phyloP scores from a whole-genome alignment of 2,329 filamentous ascomycete genomes.

The Alternaria brassicae region DNA sequence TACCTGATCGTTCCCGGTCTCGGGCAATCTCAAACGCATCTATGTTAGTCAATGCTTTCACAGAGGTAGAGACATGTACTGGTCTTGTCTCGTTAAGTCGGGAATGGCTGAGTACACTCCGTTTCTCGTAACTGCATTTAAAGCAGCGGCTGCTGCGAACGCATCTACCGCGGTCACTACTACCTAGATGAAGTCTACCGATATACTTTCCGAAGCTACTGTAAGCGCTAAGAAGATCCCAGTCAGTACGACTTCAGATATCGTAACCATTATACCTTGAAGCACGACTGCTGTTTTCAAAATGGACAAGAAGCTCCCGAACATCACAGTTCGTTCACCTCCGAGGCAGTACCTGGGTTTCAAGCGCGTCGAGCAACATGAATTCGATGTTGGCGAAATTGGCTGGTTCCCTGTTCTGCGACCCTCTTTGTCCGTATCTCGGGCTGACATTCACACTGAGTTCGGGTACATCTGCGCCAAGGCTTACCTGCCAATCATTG shows the following conservation, averaged over 20 bases:
- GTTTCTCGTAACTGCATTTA: neutral
- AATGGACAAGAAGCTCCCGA: neutral
- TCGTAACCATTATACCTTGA: rapidly evolving
- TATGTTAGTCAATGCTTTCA: too few relatives aligned
- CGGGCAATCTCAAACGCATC: neutral
- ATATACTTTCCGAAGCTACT: neutral
- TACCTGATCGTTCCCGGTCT: rapidly evolving
- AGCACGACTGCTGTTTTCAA: neutral
- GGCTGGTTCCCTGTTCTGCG: neutral
- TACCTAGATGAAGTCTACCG: neutral
- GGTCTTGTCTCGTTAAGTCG: too few relatives aligned
- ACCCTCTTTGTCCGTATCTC: neutral
- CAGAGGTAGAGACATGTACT: too few relatives aligned
- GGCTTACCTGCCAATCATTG: neutral
- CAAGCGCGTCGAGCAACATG: neutral
- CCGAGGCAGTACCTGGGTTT: neutral
- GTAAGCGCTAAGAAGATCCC: neutral
- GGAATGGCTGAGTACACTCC: too few relatives aligned
- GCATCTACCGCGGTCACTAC: too few relatives aligned
- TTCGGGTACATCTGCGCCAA: neutral
- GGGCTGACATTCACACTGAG: neutral
- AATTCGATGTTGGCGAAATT: neutral
- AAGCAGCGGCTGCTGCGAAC: too few relatives aligned
- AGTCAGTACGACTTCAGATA: neutral
- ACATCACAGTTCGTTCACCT: neutral